A percentile compares a stretch with the other conserved stretches of the same genome.
Conservation (phyloP, 805 yeast species). For the Ogataea degrootiae region DNA sequence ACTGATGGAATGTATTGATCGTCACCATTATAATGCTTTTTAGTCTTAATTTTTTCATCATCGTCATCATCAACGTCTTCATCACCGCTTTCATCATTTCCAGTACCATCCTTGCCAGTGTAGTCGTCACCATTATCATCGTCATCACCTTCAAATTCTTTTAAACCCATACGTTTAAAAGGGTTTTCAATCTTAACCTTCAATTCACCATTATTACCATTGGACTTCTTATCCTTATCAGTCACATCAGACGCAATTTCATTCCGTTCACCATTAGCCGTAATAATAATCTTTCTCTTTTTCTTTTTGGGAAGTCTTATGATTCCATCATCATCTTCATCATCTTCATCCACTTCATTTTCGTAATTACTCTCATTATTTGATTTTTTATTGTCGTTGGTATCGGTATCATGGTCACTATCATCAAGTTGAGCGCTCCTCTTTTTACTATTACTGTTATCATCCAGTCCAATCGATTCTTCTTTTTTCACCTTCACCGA, state of each 20-base stretch:
- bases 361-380: neutral
- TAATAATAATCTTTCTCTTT: constrained; percentile 16
- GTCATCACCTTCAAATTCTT: constrained; percentile 1
- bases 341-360: constrained; percentile 6
- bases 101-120: neutral
- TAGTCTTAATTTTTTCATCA: constrained; percentile 1
- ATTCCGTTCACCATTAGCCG: constrained; percentile 18
- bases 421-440: neutral
- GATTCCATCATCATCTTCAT: constrained; percentile 17
- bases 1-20: constrained; percentile 41
- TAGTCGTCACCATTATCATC: constrained; percentile 6
- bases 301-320: constrained; percentile 16
- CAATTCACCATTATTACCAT: neutral
- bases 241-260: constrained; percentile 13
- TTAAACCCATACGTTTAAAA: neutral
- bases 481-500: constrained; percentile 8
- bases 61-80: constrained; percentile 13
- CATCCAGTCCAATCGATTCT: constrained; percentile 4
- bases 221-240: constrained; percentile 4
- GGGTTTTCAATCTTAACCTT: constrained; percentile 12
- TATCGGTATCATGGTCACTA: neutral
- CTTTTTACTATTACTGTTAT: neutral
- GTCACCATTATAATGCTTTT: constrained; percentile 18
- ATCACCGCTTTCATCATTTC: constrained; percentile 4
- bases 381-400: constrained; percentile 2